Base-by-base conservation (phyloP, 257 asterid species). In the Solanum habrochaites region DNA sequence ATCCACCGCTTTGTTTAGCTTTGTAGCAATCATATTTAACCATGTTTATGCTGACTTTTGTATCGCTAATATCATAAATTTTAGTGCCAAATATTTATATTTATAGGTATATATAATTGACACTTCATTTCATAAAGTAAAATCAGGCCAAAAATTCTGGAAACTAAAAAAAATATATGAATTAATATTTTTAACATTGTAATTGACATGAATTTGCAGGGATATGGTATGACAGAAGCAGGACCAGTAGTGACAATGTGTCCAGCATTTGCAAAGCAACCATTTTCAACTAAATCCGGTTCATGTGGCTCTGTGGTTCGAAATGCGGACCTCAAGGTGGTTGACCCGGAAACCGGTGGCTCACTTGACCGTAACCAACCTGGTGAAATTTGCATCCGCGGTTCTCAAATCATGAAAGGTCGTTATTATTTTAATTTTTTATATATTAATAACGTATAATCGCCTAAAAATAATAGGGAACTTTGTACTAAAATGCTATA, bases 151-250 rank as follows among this genome's bases (percentile, higher is more conserved):
- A 35, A 71, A 16, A 1, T 32, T 32, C n/a, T 31, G 7, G 15
- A 25, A 64, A 25, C 0, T 49, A 15, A 15, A 5, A n/a, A 52
- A 52, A 0, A n/a, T 9, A 60, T 60, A 4, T 37, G 35, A 27
- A 66, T 67, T 67, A 67, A 67, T 27, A 12, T 62, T 62, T 10
- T 66, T 66, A 25, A 6, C 6, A 52, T 47, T 47, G 56, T 47
- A 67, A 67, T 67, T 32, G 21, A 60, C 75, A 16, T 27, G 20
- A 14, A 62, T n/a, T 27, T 82, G 49, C 87, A 96, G 98, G 98
- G 98, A 0, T 96, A 96, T 58, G 99, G 99, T 32, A 96, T 96
- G 99, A 96, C 99, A 0, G 99, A 96, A 88, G 99, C 99, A 2
- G 99, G 99, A 12, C 98, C 99, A 2, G 98, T 95, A 7, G 56